These are phyloP conservation scores for Aspergillus sojae DNA, from an alignment of 2,329 filamentous ascomycete genomes.

Conservation along the genomic window DNA sequence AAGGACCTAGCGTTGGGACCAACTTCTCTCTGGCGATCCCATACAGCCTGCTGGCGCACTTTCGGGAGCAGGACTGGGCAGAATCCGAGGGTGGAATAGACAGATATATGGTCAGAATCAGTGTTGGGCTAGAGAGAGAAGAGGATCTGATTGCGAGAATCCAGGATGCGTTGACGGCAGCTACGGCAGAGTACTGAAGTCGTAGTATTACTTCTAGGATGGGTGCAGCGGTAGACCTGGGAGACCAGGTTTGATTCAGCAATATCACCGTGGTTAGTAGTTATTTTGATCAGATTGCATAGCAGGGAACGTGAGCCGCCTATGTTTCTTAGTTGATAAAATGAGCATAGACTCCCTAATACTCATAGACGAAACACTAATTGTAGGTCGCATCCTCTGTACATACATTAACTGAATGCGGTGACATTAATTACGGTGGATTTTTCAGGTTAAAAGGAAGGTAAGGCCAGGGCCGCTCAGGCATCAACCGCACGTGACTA, in stretches of 20 bases:
- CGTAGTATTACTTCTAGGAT: background rate
- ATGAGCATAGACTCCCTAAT: background rate
- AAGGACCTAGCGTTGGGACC: conserved; percentile 34
- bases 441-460: background rate
- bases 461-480: background rate
- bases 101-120: conserved; percentile 24
- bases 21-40: conserved; percentile 31
- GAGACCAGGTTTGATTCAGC: background rate
- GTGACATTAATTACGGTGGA: background rate
- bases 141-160: conserved; percentile 1
- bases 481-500: background rate
- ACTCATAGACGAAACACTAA: background rate
- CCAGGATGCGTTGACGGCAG: background rate
- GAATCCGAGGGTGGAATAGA: conserved; percentile 28
- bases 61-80: conserved; percentile 33
- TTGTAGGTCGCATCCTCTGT: background rate
- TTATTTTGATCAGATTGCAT: background rate
- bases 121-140: conserved; percentile 23
- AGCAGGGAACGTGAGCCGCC: background rate
- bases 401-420: background rate
- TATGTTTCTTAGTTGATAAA: background rate
- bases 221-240: background rate
- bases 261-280: background rate
- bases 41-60: conserved; percentile 27
- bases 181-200: background rate